A percentile compares a stretch with the other conserved stretches of the same genome.
Conservation (phyloP, 345 rosid genomes). For the Camelina laxa region DNA sequence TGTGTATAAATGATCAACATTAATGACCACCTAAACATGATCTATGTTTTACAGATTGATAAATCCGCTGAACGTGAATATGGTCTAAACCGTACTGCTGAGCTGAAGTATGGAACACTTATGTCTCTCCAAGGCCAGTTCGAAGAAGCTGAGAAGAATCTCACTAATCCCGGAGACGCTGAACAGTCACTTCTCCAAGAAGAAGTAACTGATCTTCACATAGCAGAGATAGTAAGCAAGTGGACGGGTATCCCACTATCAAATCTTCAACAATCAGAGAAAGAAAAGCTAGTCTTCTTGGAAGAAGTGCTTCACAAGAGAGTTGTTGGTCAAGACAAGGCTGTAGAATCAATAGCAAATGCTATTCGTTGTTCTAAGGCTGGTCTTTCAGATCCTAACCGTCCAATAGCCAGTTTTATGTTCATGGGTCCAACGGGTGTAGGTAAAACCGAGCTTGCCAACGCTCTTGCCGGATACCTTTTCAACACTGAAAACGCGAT, state of each 20-base stretch:
- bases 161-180: slow-evolving; percentile 61
- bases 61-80: too few relatives aligned
- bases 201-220: slow-evolving; percentile 84
- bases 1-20: too few relatives aligned
- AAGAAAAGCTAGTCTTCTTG: slow-evolving; percentile 74
- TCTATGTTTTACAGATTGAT: too few relatives aligned
- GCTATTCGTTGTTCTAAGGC: slow-evolving; percentile 92
- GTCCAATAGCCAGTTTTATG: slow-evolving; percentile 94
- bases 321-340: slow-evolving; percentile 89
- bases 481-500: slow-evolving; percentile 89
- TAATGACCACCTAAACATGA: too few relatives aligned
- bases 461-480: slow-evolving; percentile 82
- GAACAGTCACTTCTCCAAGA: slow-evolving; percentile 52
- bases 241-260: slow-evolving; percentile 97
- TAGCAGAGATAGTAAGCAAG: slow-evolving; percentile 89
- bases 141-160: slow-evolving; percentile 82
- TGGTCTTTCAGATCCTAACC: slow-evolving; percentile 90
- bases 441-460: slow-evolving; percentile 93
- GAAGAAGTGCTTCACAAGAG: slow-evolving; percentile 90
- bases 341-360: slow-evolving; percentile 90
- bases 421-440: slow-evolving; percentile 99
- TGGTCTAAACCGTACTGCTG: slow-evolving; percentile 82
- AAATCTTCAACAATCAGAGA: slow-evolving; percentile 88
- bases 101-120: slow-evolving; percentile 83
- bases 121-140: slow-evolving; percentile 84